Base-by-base conservation (phyloP, 345 rosid genomes). In the Adansonia digitata region DNA sequence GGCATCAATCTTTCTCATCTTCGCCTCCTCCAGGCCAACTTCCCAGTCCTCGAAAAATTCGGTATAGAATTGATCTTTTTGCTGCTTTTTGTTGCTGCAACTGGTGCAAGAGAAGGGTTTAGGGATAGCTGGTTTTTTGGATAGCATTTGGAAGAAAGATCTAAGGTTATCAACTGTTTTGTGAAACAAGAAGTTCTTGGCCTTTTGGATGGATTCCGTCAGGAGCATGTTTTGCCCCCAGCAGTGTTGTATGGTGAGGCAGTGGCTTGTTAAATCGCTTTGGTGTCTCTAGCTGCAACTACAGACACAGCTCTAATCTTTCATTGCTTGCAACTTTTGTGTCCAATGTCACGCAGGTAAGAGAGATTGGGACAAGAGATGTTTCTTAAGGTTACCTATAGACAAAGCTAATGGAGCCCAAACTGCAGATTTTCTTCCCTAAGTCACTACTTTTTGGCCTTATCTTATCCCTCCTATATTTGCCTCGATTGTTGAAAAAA, bases 171-270 rank as follows among this genome's bases (percentile, higher is more conserved):
- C 62, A 60, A 91, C 67, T 60, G 92, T 79, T 67, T 79, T 86
- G 73, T 74, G 84, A 48, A 90, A 68, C 84, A 88, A 79, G 66
- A 88, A 79, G 66, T 78, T 83, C 78, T 79, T 88, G 81, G 91
- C 81, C 76, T 85, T 87, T 37, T 78, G 64, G 71, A 88, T 76
- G 75, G 96, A 85, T 70, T 88, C 89, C 76, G 82, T 77, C 52
- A 88, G 80, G 82, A 68, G 83, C 90, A 88, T 42, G 11, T 86
- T 51, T 72, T 80, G 57, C 78, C 52, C 60, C 60, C 29, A 63
- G 59, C 60, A 74, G 40, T 8, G 17, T 31, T 77, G 35, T 34
- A 53, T 52, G 43, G 62, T 49, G 42, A 18, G 31, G 34, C 40
- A 53, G 3, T 17, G 20, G 62, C 63, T 35, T 34, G 71, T 45